A percentile compares a stretch with the other conserved stretches of the same genome.
phyloP scores from a whole-genome alignment of 768 basidiomycete genomes.

The Hydnum rufescens region DNA sequence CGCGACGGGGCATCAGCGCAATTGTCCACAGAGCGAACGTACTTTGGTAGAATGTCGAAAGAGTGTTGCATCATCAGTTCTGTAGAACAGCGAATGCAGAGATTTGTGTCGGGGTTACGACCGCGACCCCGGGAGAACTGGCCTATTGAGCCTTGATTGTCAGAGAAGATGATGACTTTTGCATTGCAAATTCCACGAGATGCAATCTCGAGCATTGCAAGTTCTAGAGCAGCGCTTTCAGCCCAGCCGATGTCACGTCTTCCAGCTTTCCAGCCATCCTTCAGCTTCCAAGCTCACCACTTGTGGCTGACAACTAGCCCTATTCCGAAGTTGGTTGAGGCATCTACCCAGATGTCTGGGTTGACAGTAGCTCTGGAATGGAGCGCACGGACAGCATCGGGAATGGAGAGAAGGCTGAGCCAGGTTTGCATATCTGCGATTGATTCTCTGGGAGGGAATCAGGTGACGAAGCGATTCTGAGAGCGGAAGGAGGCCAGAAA shows the following conservation, averaged over 20 bases:
- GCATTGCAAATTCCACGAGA: neutral
- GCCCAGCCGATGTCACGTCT: too few relatives aligned
- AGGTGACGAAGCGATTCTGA: too few relatives aligned
- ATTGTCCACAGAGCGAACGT: neutral
- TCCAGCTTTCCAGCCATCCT: neutral
- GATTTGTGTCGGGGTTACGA: neutral
- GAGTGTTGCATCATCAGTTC: too few relatives aligned
- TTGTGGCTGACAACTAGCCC: slow-evolving; percentile 12
- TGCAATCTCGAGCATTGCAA: neutral
- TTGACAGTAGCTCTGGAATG: too few relatives aligned
- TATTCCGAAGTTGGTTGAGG: too few relatives aligned
- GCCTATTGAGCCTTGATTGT: too few relatives aligned
- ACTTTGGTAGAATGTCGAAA: too few relatives aligned
- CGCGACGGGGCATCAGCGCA: neutral
- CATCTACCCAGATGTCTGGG: too few relatives aligned
- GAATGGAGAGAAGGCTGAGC: neutral
- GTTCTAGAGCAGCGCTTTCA: too few relatives aligned
- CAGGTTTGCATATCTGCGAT: neutral
- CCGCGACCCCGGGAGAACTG: neutral
- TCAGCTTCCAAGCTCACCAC: neutral
- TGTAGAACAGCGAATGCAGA: neutral
- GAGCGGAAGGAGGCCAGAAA: neutral
- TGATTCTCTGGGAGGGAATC: too few relatives aligned
- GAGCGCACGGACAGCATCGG: too few relatives aligned
- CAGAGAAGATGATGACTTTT: neutral